phyloP scores from a whole-genome alignment of 129 eudicot genomes.

The Lactuca sativa region DNA sequence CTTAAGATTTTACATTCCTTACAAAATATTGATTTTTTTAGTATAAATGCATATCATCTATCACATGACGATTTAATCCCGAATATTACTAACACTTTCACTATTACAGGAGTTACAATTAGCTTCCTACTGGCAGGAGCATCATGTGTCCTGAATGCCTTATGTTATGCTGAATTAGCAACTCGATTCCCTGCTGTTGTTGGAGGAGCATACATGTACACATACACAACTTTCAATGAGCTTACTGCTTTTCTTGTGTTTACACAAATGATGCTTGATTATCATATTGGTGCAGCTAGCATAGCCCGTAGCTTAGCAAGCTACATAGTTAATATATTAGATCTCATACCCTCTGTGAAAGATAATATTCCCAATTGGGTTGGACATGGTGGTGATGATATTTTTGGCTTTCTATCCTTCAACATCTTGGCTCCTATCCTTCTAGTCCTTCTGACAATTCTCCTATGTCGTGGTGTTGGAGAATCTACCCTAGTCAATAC shows the following conservation, averaged over 20 bases:
- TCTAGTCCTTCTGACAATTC: conserved; percentile 61
- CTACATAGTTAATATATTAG: conserved; percentile 66
- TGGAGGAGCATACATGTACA: conserved; percentile 94
- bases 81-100: conserved; percentile 12
- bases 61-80: not conserved
- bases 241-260: conserved; percentile 97
- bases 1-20: not conserved
- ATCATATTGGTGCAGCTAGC: conserved; percentile 99
- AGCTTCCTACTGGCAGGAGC: conserved; percentile 95
- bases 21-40: not conserved
- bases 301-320: conserved; percentile 97
- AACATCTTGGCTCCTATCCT: conserved; percentile 86
- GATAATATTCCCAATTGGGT: conserved; percentile 90
- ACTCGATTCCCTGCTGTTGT: conserved; percentile 98
- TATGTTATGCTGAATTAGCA: conserved; percentile 97
- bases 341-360: conserved; percentile 71
- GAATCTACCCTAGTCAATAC: conserved; percentile 83
- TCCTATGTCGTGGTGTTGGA: conserved; percentile 86
- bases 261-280: conserved; percentile 96
- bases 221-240: conserved; percentile 97
- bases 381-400: conserved; percentile 82
- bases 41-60: not conserved
- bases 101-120: conserved; percentile 80
- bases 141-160: conserved; percentile 90
- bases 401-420: conserved; percentile 70